phyloP scores from a whole-genome alignment of 495 filamentous ascomycete genomes.

The Talaromyces nanjingensis region DNA sequence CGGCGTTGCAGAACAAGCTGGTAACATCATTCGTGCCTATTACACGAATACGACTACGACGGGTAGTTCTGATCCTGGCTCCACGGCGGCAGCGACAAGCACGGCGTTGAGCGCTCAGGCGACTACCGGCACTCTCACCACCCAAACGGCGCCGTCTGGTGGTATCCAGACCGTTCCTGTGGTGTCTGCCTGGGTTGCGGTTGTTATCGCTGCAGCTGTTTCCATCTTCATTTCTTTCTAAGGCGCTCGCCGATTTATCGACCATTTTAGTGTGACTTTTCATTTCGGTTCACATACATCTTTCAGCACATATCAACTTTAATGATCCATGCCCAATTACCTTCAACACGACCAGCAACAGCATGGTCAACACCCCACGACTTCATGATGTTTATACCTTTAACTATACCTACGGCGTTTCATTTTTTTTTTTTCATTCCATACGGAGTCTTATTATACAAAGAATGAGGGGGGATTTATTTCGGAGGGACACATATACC shows the following conservation, averaged over 20 bases:
- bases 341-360: not conserved
- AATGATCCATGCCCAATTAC: not conserved
- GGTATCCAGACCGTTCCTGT: not conserved
- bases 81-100: not conserved
- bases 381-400: not conserved
- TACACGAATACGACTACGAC: not conserved
- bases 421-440: not conserved
- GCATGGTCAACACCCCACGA: not conserved
- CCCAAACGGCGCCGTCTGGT: not conserved
- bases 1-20: constrained; percentile 52
- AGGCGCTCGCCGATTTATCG: not conserved
- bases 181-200: not conserved
- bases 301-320: not conserved
- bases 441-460: not conserved
- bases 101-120: not conserved
- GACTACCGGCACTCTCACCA: not conserved
- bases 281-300: not conserved
- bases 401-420: not conserved
- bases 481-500: not conserved
- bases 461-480: not conserved
- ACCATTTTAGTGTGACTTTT: not conserved
- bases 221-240: not conserved
- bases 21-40: constrained; percentile 40
- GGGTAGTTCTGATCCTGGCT: not conserved
- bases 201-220: not conserved